phyloP scores from a whole-genome alignment of 352 stramenopile genomes.

The Phytopythium delawarense region DNA sequence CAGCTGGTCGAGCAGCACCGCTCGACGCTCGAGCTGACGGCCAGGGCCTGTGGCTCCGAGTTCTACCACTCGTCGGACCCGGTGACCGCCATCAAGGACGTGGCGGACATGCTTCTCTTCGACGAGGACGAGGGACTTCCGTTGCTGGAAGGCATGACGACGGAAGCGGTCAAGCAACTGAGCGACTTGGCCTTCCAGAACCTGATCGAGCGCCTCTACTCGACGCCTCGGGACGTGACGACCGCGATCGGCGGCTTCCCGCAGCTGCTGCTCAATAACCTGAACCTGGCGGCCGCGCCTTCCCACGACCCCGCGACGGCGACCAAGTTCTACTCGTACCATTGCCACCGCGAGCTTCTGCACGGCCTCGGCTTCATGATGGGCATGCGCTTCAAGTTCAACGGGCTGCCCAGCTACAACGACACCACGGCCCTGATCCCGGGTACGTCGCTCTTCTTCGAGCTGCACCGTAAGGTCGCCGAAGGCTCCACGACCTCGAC shows the following conservation, averaged over 20 bases:
- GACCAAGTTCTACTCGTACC: conserved; percentile 76
- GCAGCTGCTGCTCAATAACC: conserved; percentile 54
- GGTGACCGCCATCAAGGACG: conserved; percentile 67
- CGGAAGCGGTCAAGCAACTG: conserved; percentile 40
- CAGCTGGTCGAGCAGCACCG: conserved; percentile 38
- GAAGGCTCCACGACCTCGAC: conserved; percentile 8
- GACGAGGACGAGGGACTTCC: conserved; percentile 56
- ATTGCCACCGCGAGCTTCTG: conserved; percentile 77
- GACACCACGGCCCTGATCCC: conserved; percentile 62
- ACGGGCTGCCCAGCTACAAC: conserved; percentile 52
- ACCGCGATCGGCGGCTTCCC: conserved; percentile 67
- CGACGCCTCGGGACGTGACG: conserved; percentile 58
- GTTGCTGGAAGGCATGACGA: conserved; percentile 38
- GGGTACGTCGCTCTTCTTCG: conserved; percentile 71
- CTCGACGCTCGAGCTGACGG: conserved; percentile 29
- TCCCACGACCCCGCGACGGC: conserved; percentile 21
- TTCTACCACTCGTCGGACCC: conserved; percentile 44
- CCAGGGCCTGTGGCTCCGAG: conserved; percentile 38
- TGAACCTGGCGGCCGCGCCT: conserved; percentile 36
- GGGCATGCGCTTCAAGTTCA: conserved; percentile 77
- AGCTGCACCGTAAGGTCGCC: conserved; percentile 42
- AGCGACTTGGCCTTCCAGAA: conserved; percentile 65
- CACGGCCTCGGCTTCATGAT: conserved; percentile 77
- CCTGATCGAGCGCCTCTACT: conserved; percentile 70
- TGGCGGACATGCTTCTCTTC: conserved; percentile 72